Conservation (phyloP, 2,329 filamentous ascomycete species). For the Aspergillus versicolor region DNA sequence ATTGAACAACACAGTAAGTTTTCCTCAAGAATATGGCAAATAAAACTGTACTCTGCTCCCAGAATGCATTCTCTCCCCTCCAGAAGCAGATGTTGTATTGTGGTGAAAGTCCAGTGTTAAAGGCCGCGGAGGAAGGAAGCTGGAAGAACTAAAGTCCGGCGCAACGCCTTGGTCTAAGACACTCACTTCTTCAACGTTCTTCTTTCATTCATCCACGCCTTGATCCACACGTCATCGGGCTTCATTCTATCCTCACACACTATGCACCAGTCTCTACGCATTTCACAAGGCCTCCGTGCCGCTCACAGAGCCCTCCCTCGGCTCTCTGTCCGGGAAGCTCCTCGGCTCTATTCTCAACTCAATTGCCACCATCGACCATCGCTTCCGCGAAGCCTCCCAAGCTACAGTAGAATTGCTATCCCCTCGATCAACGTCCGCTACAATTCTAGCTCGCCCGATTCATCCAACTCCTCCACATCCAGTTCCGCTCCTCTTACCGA, state of each 20-base stretch:
- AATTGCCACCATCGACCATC: constrained; percentile 15
- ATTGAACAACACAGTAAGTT: background rate
- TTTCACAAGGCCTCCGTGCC: constrained; percentile 25
- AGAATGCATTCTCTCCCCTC: background rate
- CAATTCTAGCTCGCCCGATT: constrained; percentile 35
- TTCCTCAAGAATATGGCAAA: background rate
- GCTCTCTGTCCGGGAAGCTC: constrained; percentile 14
- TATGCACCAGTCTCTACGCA: constrained; percentile 21
- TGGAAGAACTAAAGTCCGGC: constrained; percentile 30
- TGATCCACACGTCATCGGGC: background rate
- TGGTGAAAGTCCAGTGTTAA: background rate
- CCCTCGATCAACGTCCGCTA: constrained; percentile 20
- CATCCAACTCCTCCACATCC: background rate
- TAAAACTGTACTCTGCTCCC: background rate
- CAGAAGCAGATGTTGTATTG: background rate
- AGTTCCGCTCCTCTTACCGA: constrained; percentile 33
- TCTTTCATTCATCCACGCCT: background rate
- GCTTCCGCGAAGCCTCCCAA: background rate
- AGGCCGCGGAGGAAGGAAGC: constrained; percentile 20
- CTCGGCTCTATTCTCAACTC: constrained; percentile 22
- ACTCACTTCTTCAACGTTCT: background rate
- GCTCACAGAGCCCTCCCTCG: constrained; percentile 17
- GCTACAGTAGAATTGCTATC: constrained; percentile 4
- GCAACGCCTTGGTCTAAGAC: constrained; percentile 14
- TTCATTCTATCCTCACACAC: background rate